These are phyloP conservation scores for Botrytis deweyae DNA, from an alignment of 2,329 filamentous ascomycete genomes.

Conservation along the genomic window DNA sequence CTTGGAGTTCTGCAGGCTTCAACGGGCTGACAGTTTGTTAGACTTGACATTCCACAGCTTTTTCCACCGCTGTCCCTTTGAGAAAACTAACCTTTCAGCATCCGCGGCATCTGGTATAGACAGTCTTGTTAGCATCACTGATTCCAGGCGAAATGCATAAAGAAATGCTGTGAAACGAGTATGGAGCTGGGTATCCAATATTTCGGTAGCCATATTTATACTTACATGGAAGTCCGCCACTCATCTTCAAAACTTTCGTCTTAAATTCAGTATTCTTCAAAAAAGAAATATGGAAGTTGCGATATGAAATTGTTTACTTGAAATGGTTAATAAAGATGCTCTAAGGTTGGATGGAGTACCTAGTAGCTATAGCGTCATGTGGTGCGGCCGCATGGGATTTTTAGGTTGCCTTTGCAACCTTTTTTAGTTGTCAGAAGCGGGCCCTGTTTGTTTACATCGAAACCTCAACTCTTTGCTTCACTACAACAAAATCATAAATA, in stretches of 20 bases:
- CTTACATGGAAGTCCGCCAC: slow-evolving; percentile 42
- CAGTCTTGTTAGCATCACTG: slow-evolving; percentile 35
- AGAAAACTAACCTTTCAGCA: slow-evolving; percentile 76
- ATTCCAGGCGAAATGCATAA: slow-evolving; percentile 33
- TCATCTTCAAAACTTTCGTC: slow-evolving; percentile 31
- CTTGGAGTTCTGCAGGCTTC: slow-evolving; percentile 87
- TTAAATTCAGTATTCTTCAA: slow-evolving; percentile 13
- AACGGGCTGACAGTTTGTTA: slow-evolving; percentile 63
- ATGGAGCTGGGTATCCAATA: slow-evolving; percentile 34
- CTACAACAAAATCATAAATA: background rate
- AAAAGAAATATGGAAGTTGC: slow-evolving; percentile 24
- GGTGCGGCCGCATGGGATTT: slow-evolving; percentile 9
- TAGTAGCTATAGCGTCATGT: slow-evolving; percentile 25
- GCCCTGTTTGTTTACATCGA: slow-evolving; percentile 19
- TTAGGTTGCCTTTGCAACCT: slow-evolving; percentile 4
- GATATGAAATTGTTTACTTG: slow-evolving; percentile 22
- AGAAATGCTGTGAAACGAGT: slow-evolving; percentile 32
- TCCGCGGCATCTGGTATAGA: slow-evolving; percentile 80
- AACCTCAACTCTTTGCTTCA: slow-evolving; percentile 1
- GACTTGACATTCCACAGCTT: slow-evolving; percentile 9
- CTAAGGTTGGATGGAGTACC: slow-evolving; percentile 23
- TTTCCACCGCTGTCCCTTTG: background rate
- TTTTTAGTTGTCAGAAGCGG: slow-evolving; percentile 12
- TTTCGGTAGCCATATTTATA: slow-evolving; percentile 28
- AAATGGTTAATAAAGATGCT: slow-evolving; percentile 16